Conservation (phyloP, 2,329 filamentous ascomycete genomes). For the Colletotrichum tropicale region DNA sequence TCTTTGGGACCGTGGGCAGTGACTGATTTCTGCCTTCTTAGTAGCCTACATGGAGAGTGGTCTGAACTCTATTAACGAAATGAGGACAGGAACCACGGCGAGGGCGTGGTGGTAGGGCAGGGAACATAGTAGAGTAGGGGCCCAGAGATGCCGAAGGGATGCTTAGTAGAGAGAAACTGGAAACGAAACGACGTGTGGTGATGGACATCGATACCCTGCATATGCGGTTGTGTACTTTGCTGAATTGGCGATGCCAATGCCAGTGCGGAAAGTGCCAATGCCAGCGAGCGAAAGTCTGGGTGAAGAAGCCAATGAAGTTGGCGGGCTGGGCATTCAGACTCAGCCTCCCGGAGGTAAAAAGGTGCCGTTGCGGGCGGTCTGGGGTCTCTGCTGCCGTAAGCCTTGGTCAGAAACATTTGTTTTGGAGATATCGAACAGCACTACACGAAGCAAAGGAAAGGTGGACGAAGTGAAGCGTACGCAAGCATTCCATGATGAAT, state of each 20-base stretch:
- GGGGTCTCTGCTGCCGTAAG: constrained; percentile 7
- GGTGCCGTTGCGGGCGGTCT: constrained; percentile 3
- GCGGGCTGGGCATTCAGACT: neutral
- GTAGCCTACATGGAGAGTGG: neutral
- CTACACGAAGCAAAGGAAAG: neutral
- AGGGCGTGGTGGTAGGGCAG: neutral
- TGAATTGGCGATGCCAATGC: neutral
- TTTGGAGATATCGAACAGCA: neutral
- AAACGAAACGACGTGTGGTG: constrained; percentile 2
- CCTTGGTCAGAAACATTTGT: constrained; percentile 12
- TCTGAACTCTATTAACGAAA: neutral
- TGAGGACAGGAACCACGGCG: neutral
- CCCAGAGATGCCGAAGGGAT: neutral
- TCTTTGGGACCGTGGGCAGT: neutral
- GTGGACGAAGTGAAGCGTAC: neutral
- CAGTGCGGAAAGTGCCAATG: neutral
- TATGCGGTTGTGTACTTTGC: neutral
- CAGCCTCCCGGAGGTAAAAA: constrained; percentile 8
- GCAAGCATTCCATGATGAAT: constrained; percentile 10
- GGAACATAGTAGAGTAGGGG: neutral
- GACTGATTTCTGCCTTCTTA: neutral
- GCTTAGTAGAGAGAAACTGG: neutral
- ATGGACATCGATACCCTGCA: constrained; percentile 11
- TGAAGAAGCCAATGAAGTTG: neutral
- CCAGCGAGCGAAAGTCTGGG: neutral